Base-by-base conservation (phyloP, 1,139 yeast species). In the Saccharomyces hybrid region DNA sequence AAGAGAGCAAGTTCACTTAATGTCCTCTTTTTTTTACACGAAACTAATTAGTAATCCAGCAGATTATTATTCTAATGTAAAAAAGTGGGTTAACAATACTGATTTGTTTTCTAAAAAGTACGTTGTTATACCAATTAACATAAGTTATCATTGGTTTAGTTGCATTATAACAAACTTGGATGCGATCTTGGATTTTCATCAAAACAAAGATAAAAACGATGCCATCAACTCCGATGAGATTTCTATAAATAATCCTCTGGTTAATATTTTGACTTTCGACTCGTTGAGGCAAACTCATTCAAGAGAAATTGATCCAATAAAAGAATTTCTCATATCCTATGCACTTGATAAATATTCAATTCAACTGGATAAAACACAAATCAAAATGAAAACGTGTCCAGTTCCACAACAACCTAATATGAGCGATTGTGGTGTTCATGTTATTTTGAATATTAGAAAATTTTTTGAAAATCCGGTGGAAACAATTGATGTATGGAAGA, bases 361-460 rank as follows among this genome's bases (percentile, higher is more conserved):
- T 2, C 75, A 72, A 0, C 64, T 88, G 6, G 71, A 73, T 14
- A 74, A 75, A n/a, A 69, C 72, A 4, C 76, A 75, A 50, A 71
- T 79, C 34, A 66, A 68, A 49, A 68, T 73, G 52, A 70, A 75
- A 53, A 73, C 76, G 3, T 85, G 87, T 5, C 66, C 73, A 29
- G 95, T 90, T 0, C 96, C 97, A 0, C 83, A 79, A 57, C 99
- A 95, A 66, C 83, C 83, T 51, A 95, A 95, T 67, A 84, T 84
- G 70, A 88, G 91, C 65, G 99, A 95, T 68, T 95, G 99, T 72
- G 99, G 99, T 1, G 82, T 95, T 25, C 97, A 88, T 71, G 87
- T 93, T 4, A 84, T 95, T 27, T 85, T 85, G 63, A 93, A 88
- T 64, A 80, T 88, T 25, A 78, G 80, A 57, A 80, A 79, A 61